Percentiles rank a stretch among this genome's conserved stretches.
These are phyloP conservation scores for Tetrahymena elliotti DNA, from an alignment of 73 alveolate genomes.

Conservation along the genomic window DNA sequence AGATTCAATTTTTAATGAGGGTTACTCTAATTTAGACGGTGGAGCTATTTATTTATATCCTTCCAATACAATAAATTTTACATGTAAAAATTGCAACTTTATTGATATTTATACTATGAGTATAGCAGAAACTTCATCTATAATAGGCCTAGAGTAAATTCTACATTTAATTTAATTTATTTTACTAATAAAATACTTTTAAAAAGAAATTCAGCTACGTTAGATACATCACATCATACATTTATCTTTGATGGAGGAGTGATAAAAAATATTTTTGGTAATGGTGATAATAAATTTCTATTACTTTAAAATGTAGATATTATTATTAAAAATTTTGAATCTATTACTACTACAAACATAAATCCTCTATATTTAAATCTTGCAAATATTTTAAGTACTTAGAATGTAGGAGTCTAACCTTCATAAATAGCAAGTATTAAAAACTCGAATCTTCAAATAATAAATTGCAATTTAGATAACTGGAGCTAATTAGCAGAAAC, in stretches of 20 bases:
- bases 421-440: not conserved
- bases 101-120: not conserved
- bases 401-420: not conserved
- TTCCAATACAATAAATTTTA: not conserved
- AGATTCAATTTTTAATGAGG: not conserved
- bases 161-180: no score
- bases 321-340: no score
- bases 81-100: not conserved
- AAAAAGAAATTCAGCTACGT: not conserved
- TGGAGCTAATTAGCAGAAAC: not conserved
- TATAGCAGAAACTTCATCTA: not conserved
- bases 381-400: not conserved
- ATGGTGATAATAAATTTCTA: not conserved
- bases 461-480: not conserved
- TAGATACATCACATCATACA: not conserved
- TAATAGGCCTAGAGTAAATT: not conserved
- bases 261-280: not conserved
- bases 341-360: not conserved
- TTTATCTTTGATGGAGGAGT: not conserved
- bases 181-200: no score
- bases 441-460: not conserved
- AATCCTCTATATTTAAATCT: not conserved
- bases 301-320: not conserved
- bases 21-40: not conserved
- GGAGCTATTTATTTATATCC: not conserved